A percentile compares a stretch with the other conserved stretches of the same genome.
Evolutionary conservation across 768 basidiomycete species (phyloP).

Genomic region (Xerocomellus dryophilus): DNA sequence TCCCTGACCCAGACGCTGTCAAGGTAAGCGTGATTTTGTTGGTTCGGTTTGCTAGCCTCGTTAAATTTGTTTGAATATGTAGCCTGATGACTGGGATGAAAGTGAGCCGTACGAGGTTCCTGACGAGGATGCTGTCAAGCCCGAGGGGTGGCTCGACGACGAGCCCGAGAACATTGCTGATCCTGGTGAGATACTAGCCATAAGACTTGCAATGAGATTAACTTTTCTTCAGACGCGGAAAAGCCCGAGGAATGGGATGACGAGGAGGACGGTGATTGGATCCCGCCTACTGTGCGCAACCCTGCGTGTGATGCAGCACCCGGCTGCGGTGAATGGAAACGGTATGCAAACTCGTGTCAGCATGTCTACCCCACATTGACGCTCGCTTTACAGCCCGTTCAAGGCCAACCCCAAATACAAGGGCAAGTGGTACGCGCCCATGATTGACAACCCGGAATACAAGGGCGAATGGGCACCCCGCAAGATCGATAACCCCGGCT

Average conservation of each 20-base stretch:
- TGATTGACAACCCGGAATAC: constrained; percentile 97
- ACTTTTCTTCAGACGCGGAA: constrained; percentile 54
- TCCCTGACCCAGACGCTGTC: constrained; percentile 76
- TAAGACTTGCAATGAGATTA: not conserved
- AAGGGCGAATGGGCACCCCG: constrained; percentile 92
- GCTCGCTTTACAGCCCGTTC: constrained; percentile 50
- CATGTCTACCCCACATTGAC: not conserved
- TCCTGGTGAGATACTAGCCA: constrained; percentile 53
- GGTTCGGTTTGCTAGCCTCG: not conserved
- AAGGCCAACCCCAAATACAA: constrained; percentile 94
- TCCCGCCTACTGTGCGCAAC: constrained; percentile 85
- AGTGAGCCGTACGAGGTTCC: constrained; percentile 88
- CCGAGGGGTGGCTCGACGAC: constrained; percentile 93
- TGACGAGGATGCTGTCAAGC: constrained; percentile 85
- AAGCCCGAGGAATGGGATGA: constrained; percentile 99
- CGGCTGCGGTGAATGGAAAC: constrained; percentile 95
- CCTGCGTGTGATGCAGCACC: constrained; percentile 86
- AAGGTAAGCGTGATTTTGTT: constrained; percentile 49
- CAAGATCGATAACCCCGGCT: constrained; percentile 87
- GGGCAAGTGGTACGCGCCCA: constrained; percentile 95
- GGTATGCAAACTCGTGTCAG: constrained; percentile 36
- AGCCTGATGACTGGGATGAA: constrained; percentile 98
- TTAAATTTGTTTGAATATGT: not conserved
- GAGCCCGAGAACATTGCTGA: constrained; percentile 81
- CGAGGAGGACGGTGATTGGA: constrained; percentile 99